phyloP scores from a whole-genome alignment of 371 early-diverging fungal genomes.

The Mortierella sp. region DNA sequence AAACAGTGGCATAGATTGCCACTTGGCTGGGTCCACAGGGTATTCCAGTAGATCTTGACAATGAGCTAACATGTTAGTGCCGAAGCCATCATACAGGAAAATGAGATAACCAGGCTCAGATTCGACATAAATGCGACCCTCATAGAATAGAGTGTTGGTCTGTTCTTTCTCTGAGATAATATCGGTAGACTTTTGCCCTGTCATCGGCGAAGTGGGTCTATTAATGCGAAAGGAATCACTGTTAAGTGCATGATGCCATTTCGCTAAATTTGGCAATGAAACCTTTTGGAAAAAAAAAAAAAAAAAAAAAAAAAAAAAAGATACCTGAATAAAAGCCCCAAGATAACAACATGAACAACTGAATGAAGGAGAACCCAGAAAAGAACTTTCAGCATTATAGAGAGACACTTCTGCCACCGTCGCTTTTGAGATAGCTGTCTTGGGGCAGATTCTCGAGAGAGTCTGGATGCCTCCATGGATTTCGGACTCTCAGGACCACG shows the following conservation, averaged over 20 bases:
- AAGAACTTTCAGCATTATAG: slow-evolving; percentile 1
- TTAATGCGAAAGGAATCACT: not conserved
- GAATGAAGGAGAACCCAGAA: slow-evolving; percentile 14
- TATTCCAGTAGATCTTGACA: slow-evolving; percentile 35
- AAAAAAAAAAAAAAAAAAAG: not conserved
- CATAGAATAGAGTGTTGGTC: slow-evolving; percentile 4
- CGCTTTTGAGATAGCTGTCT: not conserved
- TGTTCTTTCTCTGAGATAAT: not conserved
- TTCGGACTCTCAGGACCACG: slow-evolving; percentile 8
- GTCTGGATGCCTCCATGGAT: not conserved
- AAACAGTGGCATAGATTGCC: not conserved
- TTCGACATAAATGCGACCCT: slow-evolving; percentile 25
- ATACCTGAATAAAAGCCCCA: slow-evolving; percentile 33
- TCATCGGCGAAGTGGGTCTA: not conserved
- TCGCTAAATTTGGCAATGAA: not conserved
- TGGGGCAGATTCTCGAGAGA: no score
- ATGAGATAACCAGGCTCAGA: slow-evolving; percentile 25
- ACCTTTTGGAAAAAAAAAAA: not conserved
- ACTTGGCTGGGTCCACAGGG: slow-evolving; percentile 2
- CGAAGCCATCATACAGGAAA: slow-evolving; percentile 32
- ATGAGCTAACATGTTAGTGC: slow-evolving; percentile 27
- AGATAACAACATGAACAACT: slow-evolving; percentile 17
- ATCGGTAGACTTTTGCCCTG: not conserved
- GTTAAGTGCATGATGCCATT: no score
- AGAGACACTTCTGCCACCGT: not conserved